Percentiles rank a stretch among this genome's conserved stretches.
These are phyloP conservation scores for Amylocarpus encephaloides DNA, from an alignment of 2,329 filamentous ascomycete species.

Conservation along the genomic window DNA sequence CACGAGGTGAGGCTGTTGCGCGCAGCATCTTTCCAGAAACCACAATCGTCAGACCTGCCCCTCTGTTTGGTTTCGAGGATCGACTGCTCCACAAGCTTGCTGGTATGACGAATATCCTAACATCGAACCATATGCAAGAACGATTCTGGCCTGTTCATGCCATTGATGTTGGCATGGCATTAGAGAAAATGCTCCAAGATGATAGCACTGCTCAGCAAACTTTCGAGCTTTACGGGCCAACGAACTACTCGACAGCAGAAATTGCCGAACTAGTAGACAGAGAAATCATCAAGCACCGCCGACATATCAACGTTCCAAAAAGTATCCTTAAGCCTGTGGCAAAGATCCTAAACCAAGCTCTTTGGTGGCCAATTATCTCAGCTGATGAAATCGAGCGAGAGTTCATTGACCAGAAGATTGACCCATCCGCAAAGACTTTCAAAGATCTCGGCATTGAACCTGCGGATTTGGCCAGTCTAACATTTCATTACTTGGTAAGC, in stretches of 20 bases:
- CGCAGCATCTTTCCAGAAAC: constrained; percentile 92
- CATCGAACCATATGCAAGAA: constrained; percentile 89
- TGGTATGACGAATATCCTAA: constrained; percentile 72
- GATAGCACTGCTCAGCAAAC: constrained; percentile 87
- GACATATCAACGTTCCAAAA: constrained; percentile 89
- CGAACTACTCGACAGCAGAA: constrained; percentile 82
- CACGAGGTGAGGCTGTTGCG: constrained; percentile 72
- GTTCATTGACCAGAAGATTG: constrained; percentile 88
- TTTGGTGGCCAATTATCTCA: constrained; percentile 86
- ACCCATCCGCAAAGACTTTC: constrained; percentile 89
- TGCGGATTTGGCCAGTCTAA: constrained; percentile 76
- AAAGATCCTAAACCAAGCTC: constrained; percentile 65
- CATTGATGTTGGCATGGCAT: constrained; percentile 81
- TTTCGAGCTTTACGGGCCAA: constrained; percentile 90
- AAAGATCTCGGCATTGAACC: constrained; percentile 88
- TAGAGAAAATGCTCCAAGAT: constrained; percentile 86
- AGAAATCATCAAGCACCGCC: constrained; percentile 84
- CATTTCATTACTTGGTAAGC: constrained; percentile 88
- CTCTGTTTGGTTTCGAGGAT: constrained; percentile 93
- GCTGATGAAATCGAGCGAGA: constrained; percentile 85
- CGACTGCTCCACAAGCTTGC: constrained; percentile 83
- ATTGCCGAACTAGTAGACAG: constrained; percentile 82
- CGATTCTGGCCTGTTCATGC: constrained; percentile 86
- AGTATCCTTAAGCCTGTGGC: constrained; percentile 68
- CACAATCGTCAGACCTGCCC: constrained; percentile 89